A percentile compares a stretch with the other conserved stretches of the same genome.
Evolutionary conservation across 73 alveolate species (phyloP).

Genomic region (Paramecium tetraurelia): DNA sequence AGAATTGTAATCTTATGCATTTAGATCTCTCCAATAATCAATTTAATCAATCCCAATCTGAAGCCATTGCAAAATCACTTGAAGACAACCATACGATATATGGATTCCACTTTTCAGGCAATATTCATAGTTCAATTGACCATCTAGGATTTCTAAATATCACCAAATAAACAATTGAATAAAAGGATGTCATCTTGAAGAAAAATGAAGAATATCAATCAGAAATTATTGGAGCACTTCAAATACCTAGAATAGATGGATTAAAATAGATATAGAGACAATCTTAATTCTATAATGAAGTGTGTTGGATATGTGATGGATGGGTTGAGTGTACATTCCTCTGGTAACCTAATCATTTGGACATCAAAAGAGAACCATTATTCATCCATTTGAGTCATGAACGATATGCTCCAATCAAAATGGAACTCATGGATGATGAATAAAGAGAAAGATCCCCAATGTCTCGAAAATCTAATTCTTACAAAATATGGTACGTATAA

Average conservation of each 20-base stretch:
- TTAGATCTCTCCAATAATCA: conserved; percentile 7
- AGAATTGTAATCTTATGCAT: neutral
- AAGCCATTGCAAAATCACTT: neutral
- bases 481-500: neutral
- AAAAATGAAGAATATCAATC: neutral
- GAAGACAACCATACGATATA: neutral
- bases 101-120: conserved; percentile 44
- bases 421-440: conserved; percentile 20
- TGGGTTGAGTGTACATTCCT: conserved; percentile 32
- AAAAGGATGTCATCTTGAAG: neutral
- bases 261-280: neutral
- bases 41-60: neutral
- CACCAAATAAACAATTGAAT: neutral
- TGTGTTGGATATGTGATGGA: conserved; percentile 54
- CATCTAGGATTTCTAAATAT: neutral
- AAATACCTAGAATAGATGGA: neutral
- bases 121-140: neutral
- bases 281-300: neutral
- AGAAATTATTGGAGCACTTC: neutral
- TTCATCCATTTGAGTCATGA: conserved; percentile 49
- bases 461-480: neutral
- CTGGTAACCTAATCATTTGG: conserved; percentile 26
- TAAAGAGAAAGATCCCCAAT: conserved; percentile 28
- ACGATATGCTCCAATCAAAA: conserved; percentile 19
- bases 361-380: neutral